A percentile compares a stretch with the other conserved stretches of the same genome.
Conservation (phyloP, 495 filamentous ascomycete species). For the Aspergillus egyptiacus region DNA sequence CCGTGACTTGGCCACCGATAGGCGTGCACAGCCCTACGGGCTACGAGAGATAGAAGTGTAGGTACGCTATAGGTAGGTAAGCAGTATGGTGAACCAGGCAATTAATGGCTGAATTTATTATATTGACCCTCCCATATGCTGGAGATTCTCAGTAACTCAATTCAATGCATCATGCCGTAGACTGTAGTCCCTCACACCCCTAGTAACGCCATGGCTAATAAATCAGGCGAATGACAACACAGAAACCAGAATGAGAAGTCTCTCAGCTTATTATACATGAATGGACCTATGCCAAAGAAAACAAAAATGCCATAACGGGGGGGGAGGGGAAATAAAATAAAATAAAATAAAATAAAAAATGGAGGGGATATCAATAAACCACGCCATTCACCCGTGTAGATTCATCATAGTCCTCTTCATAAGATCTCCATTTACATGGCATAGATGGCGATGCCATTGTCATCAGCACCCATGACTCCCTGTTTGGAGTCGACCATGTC, state of each 20-base stretch:
- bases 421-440: constrained; percentile 20
- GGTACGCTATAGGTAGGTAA: too few relatives aligned
- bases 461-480: constrained; percentile 19
- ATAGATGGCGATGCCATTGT: constrained; percentile 23
- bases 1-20: not conserved
- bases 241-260: constrained; percentile 8
- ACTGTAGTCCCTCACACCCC: constrained; percentile 23
- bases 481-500: constrained; percentile 28
- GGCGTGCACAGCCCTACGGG: too few relatives aligned
- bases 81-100: too few relatives aligned
- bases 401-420: constrained; percentile 2
- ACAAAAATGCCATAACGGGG: too few relatives aligned
- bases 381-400: constrained; percentile 12
- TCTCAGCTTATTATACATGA: constrained; percentile 18
- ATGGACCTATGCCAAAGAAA: constrained; percentile 19
- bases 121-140: too few relatives aligned
- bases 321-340: too few relatives aligned
- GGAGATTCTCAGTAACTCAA: too few relatives aligned
- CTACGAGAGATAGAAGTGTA: too few relatives aligned
- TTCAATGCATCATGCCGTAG: not conserved
- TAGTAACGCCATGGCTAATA: constrained; percentile 35
- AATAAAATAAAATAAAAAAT: not conserved
- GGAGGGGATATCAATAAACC: not conserved
- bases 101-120: not conserved
- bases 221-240: constrained; percentile 17